These are phyloP conservation scores for Colletotrichum neosansevieriae DNA, from an alignment of 2,329 filamentous ascomycete species.

Conservation along the genomic window DNA sequence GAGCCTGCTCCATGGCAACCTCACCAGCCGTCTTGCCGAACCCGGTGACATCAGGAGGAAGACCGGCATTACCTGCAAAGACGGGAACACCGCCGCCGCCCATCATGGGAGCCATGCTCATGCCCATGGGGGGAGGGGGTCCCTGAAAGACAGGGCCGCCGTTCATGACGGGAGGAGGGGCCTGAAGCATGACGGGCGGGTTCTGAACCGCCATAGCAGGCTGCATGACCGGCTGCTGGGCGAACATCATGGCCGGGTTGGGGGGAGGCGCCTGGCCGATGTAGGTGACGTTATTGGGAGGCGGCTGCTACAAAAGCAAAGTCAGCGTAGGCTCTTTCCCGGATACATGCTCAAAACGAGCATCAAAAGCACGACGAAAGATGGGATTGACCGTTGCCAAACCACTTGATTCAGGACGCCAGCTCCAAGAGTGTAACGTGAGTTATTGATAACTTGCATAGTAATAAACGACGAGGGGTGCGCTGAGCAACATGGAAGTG, in stretches of 20 bases:
- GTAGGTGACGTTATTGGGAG: constrained; percentile 44
- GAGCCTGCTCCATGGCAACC: constrained; percentile 59
- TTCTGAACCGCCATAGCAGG: constrained; percentile 30
- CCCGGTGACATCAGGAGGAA: constrained; percentile 63
- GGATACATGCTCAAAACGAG: background rate
- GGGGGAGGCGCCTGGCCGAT: constrained; percentile 44
- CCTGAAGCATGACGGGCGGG: constrained; percentile 48
- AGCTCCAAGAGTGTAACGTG: background rate
- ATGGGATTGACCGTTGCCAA: background rate
- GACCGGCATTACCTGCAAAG: constrained; percentile 54
- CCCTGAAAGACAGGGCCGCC: constrained; percentile 28
- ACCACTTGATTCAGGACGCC: constrained; percentile 14
- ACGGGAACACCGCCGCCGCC: constrained; percentile 27
- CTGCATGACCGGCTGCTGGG: constrained; percentile 50
- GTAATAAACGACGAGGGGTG: constrained; percentile 43
- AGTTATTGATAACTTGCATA: constrained; percentile 53
- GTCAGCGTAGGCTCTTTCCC: constrained; percentile 38
- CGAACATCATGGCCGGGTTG: constrained; percentile 48
- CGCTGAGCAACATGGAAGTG: constrained; percentile 20
- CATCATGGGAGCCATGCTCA: constrained; percentile 23
- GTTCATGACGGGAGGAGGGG: constrained; percentile 41
- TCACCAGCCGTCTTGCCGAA: constrained; percentile 64
- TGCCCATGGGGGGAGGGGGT: constrained; percentile 22
- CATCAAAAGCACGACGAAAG: background rate
- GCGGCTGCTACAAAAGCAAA: constrained; percentile 46